Evolutionary conservation across 2,329 filamentous ascomycete species (phyloP).

Genomic region (Decorospora gaudefroyi): DNA sequence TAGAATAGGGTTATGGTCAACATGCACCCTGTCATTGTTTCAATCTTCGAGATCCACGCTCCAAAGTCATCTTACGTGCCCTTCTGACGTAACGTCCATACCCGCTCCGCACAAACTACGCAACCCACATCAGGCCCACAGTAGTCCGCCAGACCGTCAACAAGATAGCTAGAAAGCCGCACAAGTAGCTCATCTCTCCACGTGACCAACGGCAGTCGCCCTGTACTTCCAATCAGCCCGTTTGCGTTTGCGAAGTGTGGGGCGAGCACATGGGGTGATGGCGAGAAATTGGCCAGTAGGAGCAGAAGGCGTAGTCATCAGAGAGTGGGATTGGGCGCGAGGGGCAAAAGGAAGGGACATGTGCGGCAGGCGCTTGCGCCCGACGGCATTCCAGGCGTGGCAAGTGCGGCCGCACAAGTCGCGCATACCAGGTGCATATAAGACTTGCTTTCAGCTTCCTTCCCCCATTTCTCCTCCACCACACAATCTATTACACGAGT

Average conservation of each 20-base stretch:
- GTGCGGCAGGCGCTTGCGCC: conserved; percentile 1
- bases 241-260: no score
- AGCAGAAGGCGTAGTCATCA: no score
- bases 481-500: background rate
- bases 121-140: conserved; percentile 11
- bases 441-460: background rate
- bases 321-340: no score
- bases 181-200: conserved; percentile 13
- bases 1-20: no score
- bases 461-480: background rate
- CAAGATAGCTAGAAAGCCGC: conserved; percentile 13
- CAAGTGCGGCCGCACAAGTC: conserved; percentile 23
- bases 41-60: no score
- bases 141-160: background rate
- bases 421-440: conserved; percentile 27
- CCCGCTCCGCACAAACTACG: conserved; percentile 18
- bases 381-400: background rate
- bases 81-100: no score
- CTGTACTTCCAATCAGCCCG: conserved; percentile 1
- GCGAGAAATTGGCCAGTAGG: no score
- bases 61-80: no score
- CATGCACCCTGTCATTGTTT: no score
- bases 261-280: no score
- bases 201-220: conserved; percentile 6
- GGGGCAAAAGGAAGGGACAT: background rate